These are phyloP conservation scores for Syzygium aqueum DNA, from an alignment of 345 rosid genomes.

Conservation along the genomic window DNA sequence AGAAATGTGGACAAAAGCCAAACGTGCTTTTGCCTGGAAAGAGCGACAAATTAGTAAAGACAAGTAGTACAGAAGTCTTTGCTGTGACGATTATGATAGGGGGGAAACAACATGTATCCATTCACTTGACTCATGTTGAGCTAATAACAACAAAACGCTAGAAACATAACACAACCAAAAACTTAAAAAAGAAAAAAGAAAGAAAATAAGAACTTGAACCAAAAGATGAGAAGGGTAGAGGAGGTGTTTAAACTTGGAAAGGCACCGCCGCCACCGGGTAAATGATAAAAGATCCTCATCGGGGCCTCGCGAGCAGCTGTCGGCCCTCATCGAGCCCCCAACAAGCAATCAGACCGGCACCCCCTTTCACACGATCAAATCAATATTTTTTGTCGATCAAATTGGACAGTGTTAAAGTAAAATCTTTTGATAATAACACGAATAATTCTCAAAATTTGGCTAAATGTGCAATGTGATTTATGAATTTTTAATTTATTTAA, in stretches of 20 bases:
- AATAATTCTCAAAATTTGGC: accelerated
- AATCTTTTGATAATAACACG: not conserved
- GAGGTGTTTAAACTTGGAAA: not conserved
- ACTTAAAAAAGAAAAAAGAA: not conserved
- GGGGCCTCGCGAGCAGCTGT: not conserved
- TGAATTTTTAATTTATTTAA: not conserved
- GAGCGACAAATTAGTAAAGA: not conserved
- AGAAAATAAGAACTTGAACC: not conserved
- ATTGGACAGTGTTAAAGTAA: not conserved
- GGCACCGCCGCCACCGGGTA: accelerated
- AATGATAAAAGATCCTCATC: not conserved
- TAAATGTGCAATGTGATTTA: accelerated
- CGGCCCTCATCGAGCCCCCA: not conserved
- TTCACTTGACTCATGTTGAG: too few relatives aligned
- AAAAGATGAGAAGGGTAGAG: not conserved
- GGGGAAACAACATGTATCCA: not conserved
- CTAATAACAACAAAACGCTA: not conserved
- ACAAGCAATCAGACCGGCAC: too few relatives aligned
- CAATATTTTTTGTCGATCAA: too few relatives aligned
- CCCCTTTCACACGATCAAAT: too few relatives aligned
- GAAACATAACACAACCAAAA: not conserved
- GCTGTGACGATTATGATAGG: not conserved
- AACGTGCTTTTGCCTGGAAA: not conserved
- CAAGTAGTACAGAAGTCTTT: not conserved
- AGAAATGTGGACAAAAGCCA: not conserved